These are phyloP conservation scores for Ceratobasidium sp. DNA, from an alignment of 1,284 basidiomycete species.

Conservation along the genomic window DNA sequence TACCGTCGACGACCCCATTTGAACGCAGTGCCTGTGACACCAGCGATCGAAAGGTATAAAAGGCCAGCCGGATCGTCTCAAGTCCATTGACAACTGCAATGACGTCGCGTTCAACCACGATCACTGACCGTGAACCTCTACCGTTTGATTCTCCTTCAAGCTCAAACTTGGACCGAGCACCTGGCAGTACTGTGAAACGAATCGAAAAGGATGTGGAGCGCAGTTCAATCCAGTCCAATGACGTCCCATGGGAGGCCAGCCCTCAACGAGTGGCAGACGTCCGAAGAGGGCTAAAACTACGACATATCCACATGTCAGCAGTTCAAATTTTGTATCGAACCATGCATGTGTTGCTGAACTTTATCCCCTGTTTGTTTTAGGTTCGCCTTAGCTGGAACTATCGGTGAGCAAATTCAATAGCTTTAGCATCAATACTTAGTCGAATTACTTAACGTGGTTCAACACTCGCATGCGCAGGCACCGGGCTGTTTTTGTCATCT, in stretches of 20 bases:
- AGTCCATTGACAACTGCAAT: not conserved
- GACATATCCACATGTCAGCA: conserved; percentile 37
- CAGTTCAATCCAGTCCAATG: conserved; percentile 25
- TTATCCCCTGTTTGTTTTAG: not conserved
- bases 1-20: not conserved
- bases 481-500: conserved; percentile 42
- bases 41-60: not conserved
- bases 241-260: conserved; percentile 32
- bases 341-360: not conserved
- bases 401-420: conserved; percentile 4
- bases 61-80: not conserved
- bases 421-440: not conserved
- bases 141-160: conserved; percentile 2
- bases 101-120: conserved; percentile 3
- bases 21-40: conserved; percentile 5
- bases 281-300: conserved; percentile 27
- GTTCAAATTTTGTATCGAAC: not conserved
- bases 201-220: conserved; percentile 32
- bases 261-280: conserved; percentile 31
- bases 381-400: conserved; percentile 36
- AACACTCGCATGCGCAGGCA: conserved; percentile 24
- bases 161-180: conserved; percentile 3
- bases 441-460: not conserved
- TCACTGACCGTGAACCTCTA: not conserved
- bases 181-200: not conserved